phyloP scores from a whole-genome alignment of 1,139 yeast species.

The Kodamaea suecica region DNA sequence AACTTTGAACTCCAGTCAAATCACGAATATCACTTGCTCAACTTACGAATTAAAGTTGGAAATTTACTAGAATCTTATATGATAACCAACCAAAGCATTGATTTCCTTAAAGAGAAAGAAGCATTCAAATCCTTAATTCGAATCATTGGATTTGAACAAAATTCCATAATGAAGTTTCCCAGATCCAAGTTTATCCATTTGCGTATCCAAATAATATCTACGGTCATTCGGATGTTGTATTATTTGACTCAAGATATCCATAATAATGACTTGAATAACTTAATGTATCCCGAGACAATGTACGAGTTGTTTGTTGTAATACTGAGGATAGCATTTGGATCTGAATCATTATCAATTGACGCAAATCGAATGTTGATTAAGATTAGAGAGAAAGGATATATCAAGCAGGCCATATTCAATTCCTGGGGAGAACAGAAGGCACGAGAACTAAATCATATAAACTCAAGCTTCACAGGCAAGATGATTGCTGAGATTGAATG shows the following conservation, averaged over 20 bases:
- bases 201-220: conserved; percentile 44
- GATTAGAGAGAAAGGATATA: conserved; percentile 24
- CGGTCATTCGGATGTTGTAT: conserved; percentile 30
- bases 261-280: conserved; percentile 25
- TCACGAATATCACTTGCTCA: conserved; percentile 45
- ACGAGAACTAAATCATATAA: conserved; percentile 35
- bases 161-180: conserved; percentile 44
- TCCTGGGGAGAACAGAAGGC: conserved; percentile 41
- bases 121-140: conserved; percentile 44
- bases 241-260: conserved; percentile 32
- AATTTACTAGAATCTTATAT: conserved; percentile 44
- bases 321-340: conserved; percentile 57
- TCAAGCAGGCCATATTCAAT: conserved; percentile 34
- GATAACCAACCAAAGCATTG: conserved; percentile 28
- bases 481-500: conserved; percentile 33
- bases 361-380: conserved; percentile 33
- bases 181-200: conserved; percentile 40
- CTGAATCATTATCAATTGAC: conserved; percentile 36
- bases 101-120: conserved; percentile 33
- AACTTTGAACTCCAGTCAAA: conserved; percentile 22
- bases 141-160: conserved; percentile 53
- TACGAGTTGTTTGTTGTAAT: conserved; percentile 51
- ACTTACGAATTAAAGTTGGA: conserved; percentile 40
- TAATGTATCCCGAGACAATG: conserved; percentile 42
- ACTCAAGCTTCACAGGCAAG: conserved; percentile 18